Conservation (phyloP, 495 filamentous ascomycete species). For the Lasiosphaeris hirsuta region DNA sequence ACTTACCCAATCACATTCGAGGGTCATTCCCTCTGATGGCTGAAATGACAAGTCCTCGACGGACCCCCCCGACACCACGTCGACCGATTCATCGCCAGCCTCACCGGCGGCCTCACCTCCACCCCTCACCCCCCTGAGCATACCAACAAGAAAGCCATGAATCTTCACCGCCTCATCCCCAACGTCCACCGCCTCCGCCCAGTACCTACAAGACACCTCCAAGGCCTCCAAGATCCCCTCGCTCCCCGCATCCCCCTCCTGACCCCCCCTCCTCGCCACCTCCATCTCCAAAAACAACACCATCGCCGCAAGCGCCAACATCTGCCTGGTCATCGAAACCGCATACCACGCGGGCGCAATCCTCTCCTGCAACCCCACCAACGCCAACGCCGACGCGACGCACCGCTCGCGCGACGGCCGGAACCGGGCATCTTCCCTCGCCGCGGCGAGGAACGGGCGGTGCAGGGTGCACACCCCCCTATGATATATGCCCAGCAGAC, state of each 20-base stretch:
- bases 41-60: neutral
- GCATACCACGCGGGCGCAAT: conserved; percentile 4
- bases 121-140: neutral
- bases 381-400: conserved; percentile 19
- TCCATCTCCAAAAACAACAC: conserved; percentile 10
- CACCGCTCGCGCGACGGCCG: conserved; percentile 19
- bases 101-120: neutral
- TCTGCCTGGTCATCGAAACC: neutral
- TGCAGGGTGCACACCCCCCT: conserved; percentile 29
- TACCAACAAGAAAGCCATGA: neutral
- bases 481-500: conserved; percentile 23
- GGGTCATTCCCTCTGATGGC: neutral
- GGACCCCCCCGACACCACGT: neutral
- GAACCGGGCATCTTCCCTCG: conserved; percentile 13
- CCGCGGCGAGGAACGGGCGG: conserved; percentile 20
- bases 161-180: neutral
- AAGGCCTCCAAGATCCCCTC: neutral
- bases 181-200: neutral
- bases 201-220: conserved; percentile 2
- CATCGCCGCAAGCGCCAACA: conserved; percentile 6
- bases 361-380: conserved; percentile 17
- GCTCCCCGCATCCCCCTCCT: neutral
- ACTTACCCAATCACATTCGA: conserved; percentile 8
- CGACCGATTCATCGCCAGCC: neutral
- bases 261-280: neutral